Base-by-base conservation (phyloP, 352 stramenopile species). In the Globisporangium emineosum region DNA sequence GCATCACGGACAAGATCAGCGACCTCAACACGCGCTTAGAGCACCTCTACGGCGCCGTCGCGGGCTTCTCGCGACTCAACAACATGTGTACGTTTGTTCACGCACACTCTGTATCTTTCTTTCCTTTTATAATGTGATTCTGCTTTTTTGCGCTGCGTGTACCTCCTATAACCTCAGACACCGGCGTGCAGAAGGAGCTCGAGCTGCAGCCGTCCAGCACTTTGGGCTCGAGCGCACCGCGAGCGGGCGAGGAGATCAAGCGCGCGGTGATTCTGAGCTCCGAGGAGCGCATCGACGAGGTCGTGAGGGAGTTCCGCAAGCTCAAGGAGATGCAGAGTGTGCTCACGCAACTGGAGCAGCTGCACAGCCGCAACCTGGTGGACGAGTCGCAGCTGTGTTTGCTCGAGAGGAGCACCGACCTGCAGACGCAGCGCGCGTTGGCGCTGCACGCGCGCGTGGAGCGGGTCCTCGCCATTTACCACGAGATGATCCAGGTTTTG, bases 401-500 rank as follows among this genome's bases (percentile, higher is more conserved):
- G 17, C 50, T 88, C 2, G 79, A 91, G 42, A 23, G 47, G 2
- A 56, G 53, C 5, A 67, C 71, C 32, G 67, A 77, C 19, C 25
- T 66, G 12, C 66, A 83, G 40, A 70, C 75, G 32, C 77, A 89
- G 61, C 72, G 75, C 10, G 75, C 75, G 13, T 52, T 89, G 52
- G 69, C 67, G 2, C 50, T 88, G 50, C 81, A 91, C 56, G 58
- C 58, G 13, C 70, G 78, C 57, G 72, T 89, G 32, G 76, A 89
- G 57, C 75, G 75, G 3, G 54, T 89, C 57, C 69, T 90, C 32
- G 51, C 67, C 19, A 70, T 72, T 21, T 89, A 91, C 69, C 79
- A 87, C 70, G 74, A 88, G 64, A 81, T 89, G 79, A 77, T 91
- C 52, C 74, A 84, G 69, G 70, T 88, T 53, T 62, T 90, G 60